Base-by-base conservation (phyloP, 148 eudicot genomes). In the Rhododendron molle region DNA sequence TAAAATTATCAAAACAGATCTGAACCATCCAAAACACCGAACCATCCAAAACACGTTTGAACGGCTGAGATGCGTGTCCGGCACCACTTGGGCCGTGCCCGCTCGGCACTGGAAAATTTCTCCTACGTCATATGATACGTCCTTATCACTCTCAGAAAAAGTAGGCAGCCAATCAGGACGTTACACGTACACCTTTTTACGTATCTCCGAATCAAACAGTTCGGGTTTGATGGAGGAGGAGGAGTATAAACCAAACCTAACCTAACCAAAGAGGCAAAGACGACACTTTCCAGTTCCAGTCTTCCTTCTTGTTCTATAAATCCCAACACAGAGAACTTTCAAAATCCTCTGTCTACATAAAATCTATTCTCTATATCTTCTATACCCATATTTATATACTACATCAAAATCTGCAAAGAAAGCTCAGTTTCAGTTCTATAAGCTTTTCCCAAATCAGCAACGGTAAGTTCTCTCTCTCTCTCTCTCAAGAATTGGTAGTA, bases 391-490 rank as follows among this genome's bases (percentile, higher is more conserved):
- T 26, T 26, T 15, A 13, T 78, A 54, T 16, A 5, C 47, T n/a
- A 3, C 65, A 6, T 58, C 65, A 58, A 58, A 78, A 23, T 78
- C 50, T 6, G 7, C 12, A 6, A 40, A 49, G 30, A 49, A 78
- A 23, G 20, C 13, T 78, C 56, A n/a, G 34, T 30, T n/a, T 78
- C 81, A 26, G 3, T 78, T 46, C 81, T 44, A 43, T 12, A 26
- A 26, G 18, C 54, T 79, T 26, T 16, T 23, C n/a, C 16, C 43
- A 49, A 15, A 47, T 62, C 36, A 36, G 9, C 36, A 74, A 40
- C 4, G 86, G 86, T 84, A 54, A 52, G 34, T 23, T 52, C 34
- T 71, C 26, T 83, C 58, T 82, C 40, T 76, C 80, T 21, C 34
- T 60, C 44, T 28, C 6, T 43, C 2, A 11, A 14, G 23, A 62